Base-by-base conservation (phyloP, 805 yeast genomes). In the Kazachstania bromeliacearum region DNA sequence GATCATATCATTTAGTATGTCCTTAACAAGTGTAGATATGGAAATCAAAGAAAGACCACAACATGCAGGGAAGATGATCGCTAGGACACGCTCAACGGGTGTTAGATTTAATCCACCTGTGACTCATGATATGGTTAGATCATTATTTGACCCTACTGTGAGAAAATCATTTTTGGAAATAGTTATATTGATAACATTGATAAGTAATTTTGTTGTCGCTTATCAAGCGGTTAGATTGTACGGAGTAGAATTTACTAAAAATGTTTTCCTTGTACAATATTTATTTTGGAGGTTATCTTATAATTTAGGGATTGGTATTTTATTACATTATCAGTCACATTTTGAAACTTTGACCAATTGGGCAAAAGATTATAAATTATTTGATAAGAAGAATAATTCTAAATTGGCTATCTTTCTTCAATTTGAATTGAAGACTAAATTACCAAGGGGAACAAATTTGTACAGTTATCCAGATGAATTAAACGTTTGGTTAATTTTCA, bases 41-140 rank as follows among this genome's bases (percentile, higher is more conserved):
- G 25, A 22, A 8, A 22, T 22, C 25, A 12, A 12, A 12, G 25
- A 22, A 22, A 8, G 12, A 22, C 12, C 8, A 8, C 8, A 22
- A 8, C 25, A 22, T 22, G 25, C 8, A 22, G 25, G 25, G 29
- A 12, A 17, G 15, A 28, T 40, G 33, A 33, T 36, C 23, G 61
- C 60, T 3, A 43, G 41, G 26, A 56, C 60, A 5, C 43, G 61
- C 12, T 50, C 63, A 6, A 51, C 60, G 15, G 62, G 59, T 10
- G 42, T 42, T 3, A 44, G 44, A 3, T 64, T 64, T 33, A 36
- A 44, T 4, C 66, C 65, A 1, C 68, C 68, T 9, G 48, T 71
- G 46, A 84, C 94, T 21, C 80, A 79, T 49, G 94, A 84, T 53
- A 83, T 84, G 92, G 80, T 84, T 23, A 68, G 85, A 43, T 78